Evolutionary conservation across 495 filamentous ascomycete species (phyloP).

Genomic region (Neurospora sublineolata): DNA sequence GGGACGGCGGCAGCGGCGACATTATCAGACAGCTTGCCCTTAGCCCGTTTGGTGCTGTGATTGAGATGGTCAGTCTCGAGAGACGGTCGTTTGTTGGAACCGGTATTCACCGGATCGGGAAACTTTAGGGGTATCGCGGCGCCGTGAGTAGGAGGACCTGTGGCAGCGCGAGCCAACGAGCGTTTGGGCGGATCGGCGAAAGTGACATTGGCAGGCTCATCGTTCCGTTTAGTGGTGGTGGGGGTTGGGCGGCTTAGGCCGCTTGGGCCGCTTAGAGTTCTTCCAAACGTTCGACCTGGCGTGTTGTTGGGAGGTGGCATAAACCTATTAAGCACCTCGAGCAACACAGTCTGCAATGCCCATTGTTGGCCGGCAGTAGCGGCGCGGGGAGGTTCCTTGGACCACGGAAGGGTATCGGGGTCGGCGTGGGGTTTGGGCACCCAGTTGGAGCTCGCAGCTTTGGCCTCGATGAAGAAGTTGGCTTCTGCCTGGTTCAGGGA

Average conservation of each 20-base stretch:
- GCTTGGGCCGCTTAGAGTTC: neutral
- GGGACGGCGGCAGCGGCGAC: neutral
- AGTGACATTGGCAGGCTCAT: neutral
- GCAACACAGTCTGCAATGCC: constrained; percentile 11
- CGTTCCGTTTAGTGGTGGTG: neutral
- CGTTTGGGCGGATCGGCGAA: neutral
- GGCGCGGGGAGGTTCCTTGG: constrained; percentile 4
- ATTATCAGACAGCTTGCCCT: neutral
- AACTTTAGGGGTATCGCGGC: neutral
- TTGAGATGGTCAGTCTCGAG: neutral
- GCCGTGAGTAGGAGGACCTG: neutral
- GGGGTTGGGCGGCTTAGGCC: neutral
- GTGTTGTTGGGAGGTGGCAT: neutral
- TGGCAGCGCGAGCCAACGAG: neutral
- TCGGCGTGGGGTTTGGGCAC: constrained; percentile 7
- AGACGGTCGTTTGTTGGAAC: constrained; percentile 11
- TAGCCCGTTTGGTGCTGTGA: constrained; percentile 4
- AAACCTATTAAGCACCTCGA: constrained; percentile 3
- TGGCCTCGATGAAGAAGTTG: constrained; percentile 12
- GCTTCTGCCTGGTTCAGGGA: constrained; percentile 4
- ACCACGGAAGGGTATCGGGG: constrained; percentile 4
- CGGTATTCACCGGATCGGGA: neutral
- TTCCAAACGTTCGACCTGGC: neutral
- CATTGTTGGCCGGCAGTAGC: constrained; percentile 2
- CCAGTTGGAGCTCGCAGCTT: constrained; percentile 12